Base-by-base conservation (phyloP, 306 rosid species). In the Parietaria judaica region DNA sequence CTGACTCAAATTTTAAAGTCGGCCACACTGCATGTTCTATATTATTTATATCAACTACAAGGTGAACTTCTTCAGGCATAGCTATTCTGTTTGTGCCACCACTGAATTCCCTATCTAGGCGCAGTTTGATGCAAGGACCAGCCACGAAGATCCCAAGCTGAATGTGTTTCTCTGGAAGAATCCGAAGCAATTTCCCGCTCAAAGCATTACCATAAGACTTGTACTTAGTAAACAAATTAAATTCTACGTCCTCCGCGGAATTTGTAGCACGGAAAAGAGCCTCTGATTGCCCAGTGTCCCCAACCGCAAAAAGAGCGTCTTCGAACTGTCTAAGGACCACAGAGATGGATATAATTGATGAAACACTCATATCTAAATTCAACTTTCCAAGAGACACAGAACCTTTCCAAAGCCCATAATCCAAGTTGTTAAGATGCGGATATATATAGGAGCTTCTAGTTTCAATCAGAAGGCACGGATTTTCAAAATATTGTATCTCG, bases 351-450 rank as follows among this genome's bases (percentile, higher is more conserved):
- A 87, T 54, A 60, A 88, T 61, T 66, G 92, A 88, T 53, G 86
- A 80, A 68, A 66, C 72, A 48, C 68, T 79, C 78, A 91, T 68
- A 67, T 64, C 74, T 39, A 91, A 63, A 79, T 88, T 84, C 69
- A 88, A 66, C 78, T 82, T 88, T 56, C 98, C 98, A 35, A 91
- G 76, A 61, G 79, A 66, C 70, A 91, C 75, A 79, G 71, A 78
- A 77, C 76, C 85, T 70, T 88, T 84, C 73, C 48, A 80, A 58
- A 80, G 70, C 63, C 82, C 87, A 77, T 72, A 77, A 66, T 70
- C 65, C 45, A 83, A 60, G 58, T 70, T 70, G 58, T 61, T 61
- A 44, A 49, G 56, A 47, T 68, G 82, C 50, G 89, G 72, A 71
- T 75, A 67, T 15, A 65, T 64, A 77, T 78, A 71, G 54, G 77